phyloP scores from a whole-genome alignment of 371 early-diverging fungal genomes.

The Parasitella parasitica region DNA sequence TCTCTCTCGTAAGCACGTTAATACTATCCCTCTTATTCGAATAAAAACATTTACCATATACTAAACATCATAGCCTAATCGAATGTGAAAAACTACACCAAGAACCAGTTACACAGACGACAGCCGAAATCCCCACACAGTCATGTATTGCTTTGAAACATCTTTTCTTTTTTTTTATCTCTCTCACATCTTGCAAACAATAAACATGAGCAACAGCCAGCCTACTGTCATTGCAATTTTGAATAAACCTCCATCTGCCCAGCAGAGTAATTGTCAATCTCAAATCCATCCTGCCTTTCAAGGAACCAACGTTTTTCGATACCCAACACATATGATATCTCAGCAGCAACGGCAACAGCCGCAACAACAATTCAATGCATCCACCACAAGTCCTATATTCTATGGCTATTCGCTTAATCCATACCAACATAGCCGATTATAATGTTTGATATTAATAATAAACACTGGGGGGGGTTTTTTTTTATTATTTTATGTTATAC shows the following conservation, averaged over 20 bases:
- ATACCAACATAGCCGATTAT: conserved; percentile 8
- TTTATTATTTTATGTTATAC: not conserved
- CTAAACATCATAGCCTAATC: too few species aligned
- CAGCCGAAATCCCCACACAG: not conserved
- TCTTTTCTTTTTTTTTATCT: not conserved
- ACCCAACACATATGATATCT: not conserved
- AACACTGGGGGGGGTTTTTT: not conserved
- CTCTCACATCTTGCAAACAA: not conserved
- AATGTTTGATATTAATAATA: not conserved
- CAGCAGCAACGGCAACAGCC: not conserved
- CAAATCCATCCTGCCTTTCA: not conserved
- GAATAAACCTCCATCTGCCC: not conserved
- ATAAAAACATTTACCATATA: not conserved
- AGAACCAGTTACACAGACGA: not conserved
- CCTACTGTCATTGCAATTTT: not conserved
- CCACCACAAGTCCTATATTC: conserved; percentile 35
- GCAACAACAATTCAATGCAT: conserved; percentile 25
- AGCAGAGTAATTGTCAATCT: not conserved
- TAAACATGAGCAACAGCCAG: not conserved
- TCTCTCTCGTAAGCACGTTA: not conserved
- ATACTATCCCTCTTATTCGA: not conserved
- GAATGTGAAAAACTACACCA: not conserved
- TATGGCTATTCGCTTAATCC: conserved; percentile 30
- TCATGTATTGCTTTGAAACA: not conserved
- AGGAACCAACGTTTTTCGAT: not conserved